Evolutionary conservation across 106 monocot genomes (phyloP).

Genomic region (Alisma plantagoaquatica): DNA sequence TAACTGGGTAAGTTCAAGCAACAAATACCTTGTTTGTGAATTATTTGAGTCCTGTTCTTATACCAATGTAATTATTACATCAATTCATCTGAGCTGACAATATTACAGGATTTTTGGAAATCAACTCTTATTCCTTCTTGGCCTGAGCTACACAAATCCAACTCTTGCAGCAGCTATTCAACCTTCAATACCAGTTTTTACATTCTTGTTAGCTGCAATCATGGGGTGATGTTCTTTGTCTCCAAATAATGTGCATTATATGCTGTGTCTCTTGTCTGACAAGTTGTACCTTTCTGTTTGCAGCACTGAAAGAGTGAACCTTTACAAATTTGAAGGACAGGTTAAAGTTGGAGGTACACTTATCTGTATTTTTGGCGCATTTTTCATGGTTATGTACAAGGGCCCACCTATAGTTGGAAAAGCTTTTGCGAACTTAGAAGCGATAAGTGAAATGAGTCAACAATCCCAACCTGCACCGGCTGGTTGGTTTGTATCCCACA

Average conservation of each 20-base stretch:
- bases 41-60: neutral
- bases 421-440: conserved; percentile 13
- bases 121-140: conserved; percentile 80
- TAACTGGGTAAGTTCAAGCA: conserved; percentile 54
- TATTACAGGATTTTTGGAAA: conserved; percentile 72
- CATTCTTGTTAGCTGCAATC: conserved; percentile 62
- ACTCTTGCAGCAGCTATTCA: conserved; percentile 89
- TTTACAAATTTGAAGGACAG: conserved; percentile 47
- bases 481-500: conserved; percentile 28
- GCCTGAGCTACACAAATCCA: conserved; percentile 87
- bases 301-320: conserved; percentile 61
- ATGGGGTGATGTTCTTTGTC: conserved; percentile 41
- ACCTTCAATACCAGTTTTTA: conserved; percentile 81
- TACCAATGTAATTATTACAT: neutral
- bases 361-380: conserved; percentile 67
- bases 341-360: conserved; percentile 61
- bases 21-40: neutral
- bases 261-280: neutral
- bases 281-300: conserved; percentile 2
- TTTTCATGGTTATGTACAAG: conserved; percentile 70
- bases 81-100: neutral
- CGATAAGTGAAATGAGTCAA: conserved; percentile 39
- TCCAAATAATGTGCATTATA: neutral
- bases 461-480: conserved; percentile 51
- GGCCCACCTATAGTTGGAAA: conserved; percentile 64